A percentile compares a stretch with the other conserved stretches of the same genome.
Evolutionary conservation across 495 filamentous ascomycete genomes (phyloP).

Genomic region (Aspergillus ostianus): DNA sequence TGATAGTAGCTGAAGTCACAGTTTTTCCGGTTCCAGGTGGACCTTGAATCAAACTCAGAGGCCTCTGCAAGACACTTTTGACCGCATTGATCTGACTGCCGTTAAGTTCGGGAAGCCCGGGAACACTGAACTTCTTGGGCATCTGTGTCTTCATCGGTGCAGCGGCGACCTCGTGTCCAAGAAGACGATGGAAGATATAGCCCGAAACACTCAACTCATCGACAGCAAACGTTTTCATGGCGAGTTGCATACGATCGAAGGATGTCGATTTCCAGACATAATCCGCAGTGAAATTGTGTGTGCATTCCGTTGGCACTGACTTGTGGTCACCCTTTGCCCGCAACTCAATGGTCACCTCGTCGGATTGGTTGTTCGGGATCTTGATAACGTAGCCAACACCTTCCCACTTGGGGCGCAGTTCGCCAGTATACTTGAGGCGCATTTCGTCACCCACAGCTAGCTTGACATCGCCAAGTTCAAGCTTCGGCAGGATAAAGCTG

Average conservation of each 20-base stretch:
- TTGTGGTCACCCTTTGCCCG: slow-evolving; percentile 89
- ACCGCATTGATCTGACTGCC: slow-evolving; percentile 95
- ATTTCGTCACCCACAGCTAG: slow-evolving; percentile 98
- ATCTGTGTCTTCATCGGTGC: slow-evolving; percentile 96
- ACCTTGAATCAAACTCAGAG: slow-evolving; percentile 93
- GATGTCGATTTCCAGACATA: slow-evolving; percentile 99
- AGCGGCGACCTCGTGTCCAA: slow-evolving; percentile 93
- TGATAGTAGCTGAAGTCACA: slow-evolving; percentile 98
- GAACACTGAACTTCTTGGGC: slow-evolving; percentile 95
- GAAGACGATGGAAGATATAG: slow-evolving; percentile 96
- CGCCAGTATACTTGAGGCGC: slow-evolving; percentile 93
- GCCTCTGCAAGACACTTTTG: slow-evolving; percentile 90
- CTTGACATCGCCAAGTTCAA: slow-evolving; percentile 97
- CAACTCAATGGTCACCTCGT: slow-evolving; percentile 95
- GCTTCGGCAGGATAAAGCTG: slow-evolving; percentile 93
- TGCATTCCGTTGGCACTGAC: slow-evolving; percentile 94
- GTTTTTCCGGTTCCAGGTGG: slow-evolving; percentile 98
- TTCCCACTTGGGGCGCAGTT: slow-evolving; percentile 92
- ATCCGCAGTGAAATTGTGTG: slow-evolving; percentile 95
- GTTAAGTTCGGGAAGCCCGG: slow-evolving; percentile 93
- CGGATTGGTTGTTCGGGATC: slow-evolving; percentile 98
- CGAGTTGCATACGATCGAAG: slow-evolving; percentile 98
- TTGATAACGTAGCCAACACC: slow-evolving; percentile 99
- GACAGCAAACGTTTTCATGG: slow-evolving; percentile 98
- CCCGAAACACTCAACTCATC: slow-evolving; percentile 98